phyloP scores from a whole-genome alignment of 2,329 filamentous ascomycete genomes.

The Aspergillus persii region DNA sequence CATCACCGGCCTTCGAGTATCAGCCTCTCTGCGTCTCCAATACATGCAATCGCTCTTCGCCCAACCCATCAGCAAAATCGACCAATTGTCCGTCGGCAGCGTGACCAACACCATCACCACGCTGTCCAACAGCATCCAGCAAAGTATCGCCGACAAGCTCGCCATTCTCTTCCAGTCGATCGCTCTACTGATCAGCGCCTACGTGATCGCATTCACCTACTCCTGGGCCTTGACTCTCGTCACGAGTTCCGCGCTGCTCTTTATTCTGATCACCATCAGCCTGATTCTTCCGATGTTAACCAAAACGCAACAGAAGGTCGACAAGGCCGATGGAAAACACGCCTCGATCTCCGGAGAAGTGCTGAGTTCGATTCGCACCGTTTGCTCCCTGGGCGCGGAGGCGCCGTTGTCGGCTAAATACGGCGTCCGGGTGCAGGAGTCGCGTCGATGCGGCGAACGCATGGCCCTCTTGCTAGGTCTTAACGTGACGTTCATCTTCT shows the following conservation, averaged over 20 bases:
- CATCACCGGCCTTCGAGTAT: constrained; percentile 51
- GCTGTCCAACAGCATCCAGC: constrained; percentile 53
- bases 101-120: constrained; percentile 54
- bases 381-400: constrained; percentile 46
- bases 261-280: constrained; percentile 36
- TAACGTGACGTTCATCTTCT: constrained; percentile 35
- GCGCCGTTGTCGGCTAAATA: constrained; percentile 37
- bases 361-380: constrained; percentile 44
- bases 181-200: constrained; percentile 44
- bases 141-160: constrained; percentile 55
- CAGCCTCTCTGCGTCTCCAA: constrained; percentile 49
- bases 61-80: constrained; percentile 51
- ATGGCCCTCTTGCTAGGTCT: constrained; percentile 29
- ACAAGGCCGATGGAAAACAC: constrained; percentile 39
- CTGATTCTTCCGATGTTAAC: constrained; percentile 35
- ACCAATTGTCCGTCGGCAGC: constrained; percentile 50
- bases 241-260: constrained; percentile 47
- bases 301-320: constrained; percentile 32
- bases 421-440: constrained; percentile 34
- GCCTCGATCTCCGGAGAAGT: constrained; percentile 42
- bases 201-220: constrained; percentile 53
- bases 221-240: constrained; percentile 55
- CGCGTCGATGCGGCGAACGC: constrained; percentile 30
- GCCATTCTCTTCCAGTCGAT: constrained; percentile 43
- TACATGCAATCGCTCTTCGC: constrained; percentile 51